These are phyloP conservation scores for Dorcoceras hygrometricum DNA, from an alignment of 257 asterid species.

Conservation along the genomic window DNA sequence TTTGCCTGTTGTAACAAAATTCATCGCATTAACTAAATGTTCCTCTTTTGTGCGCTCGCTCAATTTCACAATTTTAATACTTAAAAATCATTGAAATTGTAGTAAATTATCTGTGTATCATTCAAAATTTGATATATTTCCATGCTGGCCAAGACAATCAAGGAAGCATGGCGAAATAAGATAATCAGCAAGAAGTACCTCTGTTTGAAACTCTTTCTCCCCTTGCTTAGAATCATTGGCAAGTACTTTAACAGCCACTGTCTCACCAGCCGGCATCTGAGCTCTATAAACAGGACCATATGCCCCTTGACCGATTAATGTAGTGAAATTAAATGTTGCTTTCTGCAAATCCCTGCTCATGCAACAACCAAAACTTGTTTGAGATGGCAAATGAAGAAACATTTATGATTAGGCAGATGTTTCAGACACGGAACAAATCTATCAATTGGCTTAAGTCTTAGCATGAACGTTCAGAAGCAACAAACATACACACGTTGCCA, in stretches of 20 bases:
- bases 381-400: background rate
- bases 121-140: background rate
- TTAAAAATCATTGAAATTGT: background rate
- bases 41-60: background rate
- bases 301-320: slow-evolving; percentile 93
- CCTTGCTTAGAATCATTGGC: slow-evolving; percentile 95
- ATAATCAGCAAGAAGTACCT: slow-evolving; percentile 45
- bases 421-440: background rate
- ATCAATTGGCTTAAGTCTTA: background rate
- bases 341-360: slow-evolving; percentile 83
- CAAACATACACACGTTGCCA: background rate
- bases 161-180: background rate
- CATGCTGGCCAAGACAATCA: background rate
- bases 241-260: slow-evolving; percentile 90
- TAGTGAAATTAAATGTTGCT: slow-evolving; percentile 83
- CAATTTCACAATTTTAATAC: background rate
- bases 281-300: slow-evolving; percentile 94
- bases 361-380: background rate
- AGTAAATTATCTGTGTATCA: background rate
- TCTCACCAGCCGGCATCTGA: slow-evolving; percentile 78
- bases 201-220: slow-evolving; percentile 89
- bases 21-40: background rate
- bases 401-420: background rate
- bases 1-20: background rate
- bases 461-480: background rate